phyloP scores from a whole-genome alignment of 106 monocot species.

The Triglochin maritima region DNA sequence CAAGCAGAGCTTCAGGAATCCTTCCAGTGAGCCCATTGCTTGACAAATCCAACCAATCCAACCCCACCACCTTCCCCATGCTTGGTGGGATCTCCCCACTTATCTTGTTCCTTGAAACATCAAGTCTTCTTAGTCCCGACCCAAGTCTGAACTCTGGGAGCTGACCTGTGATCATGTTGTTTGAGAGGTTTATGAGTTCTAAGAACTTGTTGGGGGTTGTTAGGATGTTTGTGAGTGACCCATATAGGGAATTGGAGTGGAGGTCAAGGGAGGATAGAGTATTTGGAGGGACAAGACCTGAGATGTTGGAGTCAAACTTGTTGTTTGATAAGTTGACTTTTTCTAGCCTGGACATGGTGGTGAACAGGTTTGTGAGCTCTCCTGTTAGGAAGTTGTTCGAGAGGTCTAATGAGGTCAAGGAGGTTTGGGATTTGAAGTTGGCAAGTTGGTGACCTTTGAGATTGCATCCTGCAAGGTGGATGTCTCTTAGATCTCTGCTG shows the following conservation, averaged over 20 bases:
- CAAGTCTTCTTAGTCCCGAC: slow-evolving; percentile 28
- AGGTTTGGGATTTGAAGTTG: slow-evolving; percentile 17
- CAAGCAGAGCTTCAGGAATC: slow-evolving; percentile 47
- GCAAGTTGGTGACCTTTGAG: slow-evolving; percentile 24
- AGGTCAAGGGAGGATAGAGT: slow-evolving; percentile 30
- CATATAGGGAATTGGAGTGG: slow-evolving; percentile 30
- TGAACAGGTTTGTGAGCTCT: slow-evolving; percentile 20
- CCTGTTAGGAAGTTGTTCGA: slow-evolving; percentile 50
- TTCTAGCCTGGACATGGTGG: slow-evolving; percentile 28
- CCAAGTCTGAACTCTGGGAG: slow-evolving; percentile 37
- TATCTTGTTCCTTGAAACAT: slow-evolving; percentile 46
- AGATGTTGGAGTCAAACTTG: slow-evolving; percentile 16
- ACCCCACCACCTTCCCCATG: slow-evolving; percentile 36
- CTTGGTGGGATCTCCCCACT: slow-evolving; percentile 51
- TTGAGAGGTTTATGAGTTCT: slow-evolving; percentile 35
- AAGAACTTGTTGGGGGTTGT: slow-evolving; percentile 10
- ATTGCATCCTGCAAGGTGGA: slow-evolving; percentile 52
- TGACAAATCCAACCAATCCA: slow-evolving; percentile 65
- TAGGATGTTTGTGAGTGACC: slow-evolving; percentile 16
- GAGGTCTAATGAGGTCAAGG: slow-evolving; percentile 39
- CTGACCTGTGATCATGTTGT: slow-evolving; percentile 47
- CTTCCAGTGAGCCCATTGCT: slow-evolving; percentile 42
- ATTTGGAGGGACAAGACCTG: slow-evolving; percentile 21
- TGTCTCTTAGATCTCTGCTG: slow-evolving; percentile 24
- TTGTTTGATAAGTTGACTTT: slow-evolving; percentile 34